Conservation (phyloP, 2,329 filamentous ascomycete genomes). For the Didymella arachidicola region DNA sequence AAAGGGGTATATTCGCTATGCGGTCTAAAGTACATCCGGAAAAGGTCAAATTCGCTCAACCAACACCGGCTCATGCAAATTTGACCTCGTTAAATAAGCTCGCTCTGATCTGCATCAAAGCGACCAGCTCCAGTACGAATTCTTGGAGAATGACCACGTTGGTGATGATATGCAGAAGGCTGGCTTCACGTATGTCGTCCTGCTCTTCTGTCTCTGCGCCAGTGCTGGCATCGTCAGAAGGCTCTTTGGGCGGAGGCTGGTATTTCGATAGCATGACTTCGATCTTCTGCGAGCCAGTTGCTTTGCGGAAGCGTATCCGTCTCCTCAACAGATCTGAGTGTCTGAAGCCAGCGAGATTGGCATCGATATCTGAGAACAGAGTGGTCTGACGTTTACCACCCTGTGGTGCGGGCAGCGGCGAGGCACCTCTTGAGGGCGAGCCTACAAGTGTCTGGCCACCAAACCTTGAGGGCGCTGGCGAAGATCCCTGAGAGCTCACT, state of each 20-base stretch:
- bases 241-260: slow-evolving; percentile 45
- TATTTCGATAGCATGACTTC: slow-evolving; percentile 49
- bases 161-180: slow-evolving; percentile 58
- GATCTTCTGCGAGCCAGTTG: slow-evolving; percentile 33
- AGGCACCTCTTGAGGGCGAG: slow-evolving; percentile 40
- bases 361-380: slow-evolving; percentile 47
- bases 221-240: slow-evolving; percentile 24
- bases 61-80: slow-evolving; percentile 40
- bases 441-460: slow-evolving; percentile 40
- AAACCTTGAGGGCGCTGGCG: slow-evolving; percentile 37
- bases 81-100: slow-evolving; percentile 58
- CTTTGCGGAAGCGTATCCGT: slow-evolving; percentile 45
- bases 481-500: slow-evolving; percentile 32
- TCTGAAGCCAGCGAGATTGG: slow-evolving; percentile 41
- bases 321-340: slow-evolving; percentile 46
- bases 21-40: slow-evolving; percentile 16
- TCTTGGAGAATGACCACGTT: slow-evolving; percentile 61
- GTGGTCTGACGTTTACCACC: slow-evolving; percentile 42
- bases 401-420: slow-evolving; percentile 41
- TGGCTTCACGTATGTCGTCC: slow-evolving; percentile 52
- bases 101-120: slow-evolving; percentile 58
- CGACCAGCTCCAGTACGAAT: slow-evolving; percentile 59
- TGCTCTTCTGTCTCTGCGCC: slow-evolving; percentile 30
- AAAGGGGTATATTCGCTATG: slow-evolving; percentile 37
- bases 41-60: slow-evolving; percentile 9